A percentile compares a stretch with the other conserved stretches of the same genome.
phyloP scores from a whole-genome alignment of 1,139 yeast species.

The Barnettozyma hawaiiensis region DNA sequence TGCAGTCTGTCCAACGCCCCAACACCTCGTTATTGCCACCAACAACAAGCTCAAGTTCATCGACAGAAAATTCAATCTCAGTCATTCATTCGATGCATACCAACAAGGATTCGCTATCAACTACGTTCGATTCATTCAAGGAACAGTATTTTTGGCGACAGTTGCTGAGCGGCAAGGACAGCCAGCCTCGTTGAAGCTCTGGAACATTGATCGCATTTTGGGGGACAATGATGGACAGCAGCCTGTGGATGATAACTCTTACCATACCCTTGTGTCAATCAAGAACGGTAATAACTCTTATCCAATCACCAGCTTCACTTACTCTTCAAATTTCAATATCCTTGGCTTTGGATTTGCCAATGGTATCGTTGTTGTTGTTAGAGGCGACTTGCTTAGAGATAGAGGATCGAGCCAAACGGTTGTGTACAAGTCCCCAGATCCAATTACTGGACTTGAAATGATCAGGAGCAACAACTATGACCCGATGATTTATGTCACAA shows the following conservation, averaged over 20 bases:
- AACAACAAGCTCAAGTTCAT: slow-evolving; percentile 55
- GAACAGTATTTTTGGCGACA: slow-evolving; percentile 52
- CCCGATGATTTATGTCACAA: slow-evolving; percentile 24
- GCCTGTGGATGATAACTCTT: slow-evolving; percentile 29
- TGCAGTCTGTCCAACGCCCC: slow-evolving; percentile 50
- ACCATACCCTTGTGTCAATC: slow-evolving; percentile 38
- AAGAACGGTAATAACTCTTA: slow-evolving; percentile 30
- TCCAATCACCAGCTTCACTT: slow-evolving; percentile 22
- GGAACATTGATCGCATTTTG: slow-evolving; percentile 57
- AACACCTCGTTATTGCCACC: slow-evolving; percentile 55
- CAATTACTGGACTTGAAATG: slow-evolving; percentile 66
- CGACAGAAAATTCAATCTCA: slow-evolving; percentile 41
- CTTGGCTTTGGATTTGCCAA: slow-evolving; percentile 81
- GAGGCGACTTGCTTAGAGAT: slow-evolving; percentile 88
- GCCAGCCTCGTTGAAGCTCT: slow-evolving; percentile 62
- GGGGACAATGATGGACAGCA: slow-evolving; percentile 13
- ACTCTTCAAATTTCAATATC: slow-evolving; percentile 19
- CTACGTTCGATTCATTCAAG: slow-evolving; percentile 43
- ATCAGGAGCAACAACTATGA: slow-evolving; percentile 39
- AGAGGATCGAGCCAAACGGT: slow-evolving; percentile 85
- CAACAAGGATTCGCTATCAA: slow-evolving; percentile 60
- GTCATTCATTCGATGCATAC: slow-evolving; percentile 55
- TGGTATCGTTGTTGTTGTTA: slow-evolving; percentile 72
- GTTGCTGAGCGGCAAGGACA: slow-evolving; percentile 70
- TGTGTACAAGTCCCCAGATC: slow-evolving; percentile 67